A percentile compares a stretch with the other conserved stretches of the same genome.
Conservation (phyloP, 306 rosid species). For the Quercus rubra region DNA sequence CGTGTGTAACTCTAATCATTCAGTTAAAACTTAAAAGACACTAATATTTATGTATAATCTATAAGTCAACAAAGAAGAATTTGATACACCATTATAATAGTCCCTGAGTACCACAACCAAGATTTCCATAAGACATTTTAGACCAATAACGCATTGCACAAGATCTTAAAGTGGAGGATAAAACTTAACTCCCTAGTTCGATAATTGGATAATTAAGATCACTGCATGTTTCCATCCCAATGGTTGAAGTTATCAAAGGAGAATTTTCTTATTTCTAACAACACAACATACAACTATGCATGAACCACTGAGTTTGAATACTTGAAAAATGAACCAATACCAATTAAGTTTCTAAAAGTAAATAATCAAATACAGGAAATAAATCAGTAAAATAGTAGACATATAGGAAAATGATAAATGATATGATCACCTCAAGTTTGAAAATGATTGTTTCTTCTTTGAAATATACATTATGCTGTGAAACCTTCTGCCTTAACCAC, state of each 20-base stretch:
- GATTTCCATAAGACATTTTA: not conserved
- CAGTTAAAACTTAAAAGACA: too few species aligned
- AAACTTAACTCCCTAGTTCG: not conserved
- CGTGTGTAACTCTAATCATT: too few species aligned
- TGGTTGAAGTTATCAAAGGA: not conserved
- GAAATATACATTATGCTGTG: not conserved
- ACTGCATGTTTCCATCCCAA: not conserved
- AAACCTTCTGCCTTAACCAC: not conserved
- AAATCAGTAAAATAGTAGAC: not conserved
- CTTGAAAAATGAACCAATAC: not conserved
- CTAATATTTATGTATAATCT: too few species aligned
- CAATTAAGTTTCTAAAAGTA: not conserved
- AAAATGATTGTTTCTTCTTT: not conserved
- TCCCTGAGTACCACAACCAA: not conserved
- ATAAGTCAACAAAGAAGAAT: too few species aligned
- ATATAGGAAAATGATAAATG: not conserved
- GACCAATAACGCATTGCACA: not conserved
- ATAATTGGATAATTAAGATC: not conserved
- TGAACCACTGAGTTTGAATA: not conserved
- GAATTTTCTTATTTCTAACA: not conserved
- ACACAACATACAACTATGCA: not conserved
- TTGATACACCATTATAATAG: not conserved
- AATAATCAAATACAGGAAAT: not conserved
- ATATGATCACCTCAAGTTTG: not conserved
- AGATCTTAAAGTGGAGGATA: not conserved